Conservation (phyloP, 202 grass and related monocot genomes). For the Cymbopogon flexuosus region DNA sequence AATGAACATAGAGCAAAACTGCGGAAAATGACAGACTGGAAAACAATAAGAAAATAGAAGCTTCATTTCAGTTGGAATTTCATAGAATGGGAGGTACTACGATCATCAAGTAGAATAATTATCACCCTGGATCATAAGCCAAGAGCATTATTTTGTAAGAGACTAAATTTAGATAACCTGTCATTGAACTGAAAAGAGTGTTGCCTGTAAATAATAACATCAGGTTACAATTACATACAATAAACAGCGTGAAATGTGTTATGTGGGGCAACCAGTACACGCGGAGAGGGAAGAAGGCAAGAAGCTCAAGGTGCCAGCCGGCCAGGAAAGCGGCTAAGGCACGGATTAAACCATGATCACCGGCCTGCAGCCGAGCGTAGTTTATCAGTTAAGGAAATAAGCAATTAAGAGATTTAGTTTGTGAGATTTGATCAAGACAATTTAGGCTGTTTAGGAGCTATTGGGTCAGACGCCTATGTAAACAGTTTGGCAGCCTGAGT, state of each 20-base stretch:
- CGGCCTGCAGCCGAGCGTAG: not conserved
- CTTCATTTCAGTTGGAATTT: not conserved
- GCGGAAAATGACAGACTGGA: not conserved
- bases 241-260: not conserved
- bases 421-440: not conserved
- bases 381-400: not conserved
- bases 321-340: not conserved
- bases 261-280: not conserved
- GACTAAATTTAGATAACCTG: not conserved
- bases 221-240: conserved; percentile 1
- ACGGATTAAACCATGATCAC: not conserved
- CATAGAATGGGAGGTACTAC: not conserved
- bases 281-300: no score
- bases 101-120: not conserved
- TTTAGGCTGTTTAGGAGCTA: not conserved
- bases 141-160: conserved; percentile 11
- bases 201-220: not conserved
- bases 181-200: not conserved
- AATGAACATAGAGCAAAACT: not conserved
- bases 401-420: not conserved
- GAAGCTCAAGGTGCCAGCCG: no score
- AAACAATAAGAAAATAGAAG: not conserved
- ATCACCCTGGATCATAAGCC: conserved; percentile 7
- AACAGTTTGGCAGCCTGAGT: not conserved
- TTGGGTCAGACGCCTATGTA: not conserved